Percentiles rank a stretch among this genome's conserved stretches.
Evolutionary conservation across 331 rosid species (phyloP).

Genomic region (Prunus yedoensis): DNA sequence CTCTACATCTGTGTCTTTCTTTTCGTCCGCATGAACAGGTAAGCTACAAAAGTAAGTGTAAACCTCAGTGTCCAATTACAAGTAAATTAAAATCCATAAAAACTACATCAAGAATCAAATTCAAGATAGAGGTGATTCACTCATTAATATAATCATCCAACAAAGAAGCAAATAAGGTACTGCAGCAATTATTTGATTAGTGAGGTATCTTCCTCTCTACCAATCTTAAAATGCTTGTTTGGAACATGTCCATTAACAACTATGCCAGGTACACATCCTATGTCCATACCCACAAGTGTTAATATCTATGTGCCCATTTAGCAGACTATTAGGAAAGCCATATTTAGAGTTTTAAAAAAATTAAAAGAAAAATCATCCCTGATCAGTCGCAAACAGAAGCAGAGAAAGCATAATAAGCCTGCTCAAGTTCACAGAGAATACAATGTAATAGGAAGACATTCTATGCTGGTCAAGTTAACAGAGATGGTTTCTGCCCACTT

Average conservation of each 20-base stretch:
- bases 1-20: conserved; percentile 51
- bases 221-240: too few relatives aligned
- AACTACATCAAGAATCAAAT: conserved; percentile 4
- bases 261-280: conserved; percentile 7
- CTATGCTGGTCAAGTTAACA: neutral
- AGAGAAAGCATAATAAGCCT: neutral
- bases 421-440: neutral
- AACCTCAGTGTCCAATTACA: conserved; percentile 18
- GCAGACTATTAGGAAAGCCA: neutral
- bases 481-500: neutral
- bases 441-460: neutral
- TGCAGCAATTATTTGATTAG: neutral
- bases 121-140: neutral
- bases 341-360: neutral
- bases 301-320: too few relatives aligned
- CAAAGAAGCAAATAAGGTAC: neutral
- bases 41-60: conserved; percentile 52
- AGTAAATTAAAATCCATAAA: conserved; percentile 7
- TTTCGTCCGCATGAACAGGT: conserved; percentile 67
- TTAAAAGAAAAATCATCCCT: neutral
- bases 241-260: neutral
- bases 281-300: neutral
- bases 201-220: neutral
- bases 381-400: neutral
- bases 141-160: neutral